Conservation (phyloP, 208 protist species). For the Leishmania aethiopica region DNA sequence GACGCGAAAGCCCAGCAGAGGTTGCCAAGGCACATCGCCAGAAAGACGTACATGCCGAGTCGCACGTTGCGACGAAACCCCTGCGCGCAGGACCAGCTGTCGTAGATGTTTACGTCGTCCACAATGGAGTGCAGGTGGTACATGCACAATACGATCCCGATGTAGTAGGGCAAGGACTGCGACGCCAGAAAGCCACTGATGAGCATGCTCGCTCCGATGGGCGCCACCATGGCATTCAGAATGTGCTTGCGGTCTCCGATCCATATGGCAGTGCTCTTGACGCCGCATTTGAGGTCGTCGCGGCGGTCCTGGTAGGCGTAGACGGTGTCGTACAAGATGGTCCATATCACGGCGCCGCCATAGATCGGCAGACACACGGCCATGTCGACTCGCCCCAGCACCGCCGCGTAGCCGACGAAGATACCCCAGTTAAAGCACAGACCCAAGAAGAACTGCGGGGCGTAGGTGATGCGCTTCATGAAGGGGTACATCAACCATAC, state of each 20-base stretch:
- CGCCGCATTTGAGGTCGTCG: constrained; percentile 78
- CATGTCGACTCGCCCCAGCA: constrained; percentile 75
- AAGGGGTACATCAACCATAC: constrained; percentile 78
- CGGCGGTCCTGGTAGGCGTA: constrained; percentile 82
- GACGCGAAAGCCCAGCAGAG: constrained; percentile 73
- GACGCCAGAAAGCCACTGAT: constrained; percentile 67
- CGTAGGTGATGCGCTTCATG: constrained; percentile 85
- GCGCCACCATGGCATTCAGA: constrained; percentile 58
- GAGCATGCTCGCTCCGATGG: constrained; percentile 50
- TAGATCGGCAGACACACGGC: constrained; percentile 79
- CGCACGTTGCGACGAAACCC: constrained; percentile 74
- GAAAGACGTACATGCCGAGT: constrained; percentile 67
- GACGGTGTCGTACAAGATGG: constrained; percentile 85
- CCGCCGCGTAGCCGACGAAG: constrained; percentile 88
- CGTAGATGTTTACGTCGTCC: constrained; percentile 90
- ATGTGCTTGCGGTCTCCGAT: constrained; percentile 86
- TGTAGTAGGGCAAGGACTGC: constrained; percentile 79
- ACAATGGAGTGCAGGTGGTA: constrained; percentile 75
- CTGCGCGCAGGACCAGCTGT: constrained; percentile 73
- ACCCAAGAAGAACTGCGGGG: constrained; percentile 77
- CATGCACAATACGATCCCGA: constrained; percentile 54
- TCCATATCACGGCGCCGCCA: constrained; percentile 69
- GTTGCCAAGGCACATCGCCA: constrained; percentile 80
- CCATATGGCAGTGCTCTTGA: constrained; percentile 84
- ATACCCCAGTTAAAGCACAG: constrained; percentile 87